These are phyloP conservation scores for Cinchona pubescens DNA, from an alignment of 257 asterid genomes.

Conservation along the genomic window DNA sequence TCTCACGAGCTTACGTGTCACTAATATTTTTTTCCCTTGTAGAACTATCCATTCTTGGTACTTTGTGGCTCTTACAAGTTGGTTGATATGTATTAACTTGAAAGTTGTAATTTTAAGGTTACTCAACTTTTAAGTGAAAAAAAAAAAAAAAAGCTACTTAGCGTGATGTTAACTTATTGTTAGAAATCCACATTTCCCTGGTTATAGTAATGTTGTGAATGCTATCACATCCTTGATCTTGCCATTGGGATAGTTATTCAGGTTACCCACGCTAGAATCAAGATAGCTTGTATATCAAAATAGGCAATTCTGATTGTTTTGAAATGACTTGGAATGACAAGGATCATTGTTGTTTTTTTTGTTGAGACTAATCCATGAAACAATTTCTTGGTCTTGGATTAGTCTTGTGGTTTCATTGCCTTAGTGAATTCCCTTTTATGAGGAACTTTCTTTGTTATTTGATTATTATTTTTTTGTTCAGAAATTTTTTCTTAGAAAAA, in stretches of 20 bases:
- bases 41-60: neutral
- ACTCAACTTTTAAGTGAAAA: neutral
- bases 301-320: neutral
- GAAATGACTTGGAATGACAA: too few relatives aligned
- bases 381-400: too few relatives aligned
- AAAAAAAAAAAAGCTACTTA: too few relatives aligned
- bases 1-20: neutral
- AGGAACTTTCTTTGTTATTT: too few relatives aligned
- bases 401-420: too few relatives aligned
- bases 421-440: too few relatives aligned
- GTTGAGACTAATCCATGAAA: too few relatives aligned
- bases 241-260: neutral
- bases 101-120: neutral
- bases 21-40: neutral
- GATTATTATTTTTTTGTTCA: too few relatives aligned
- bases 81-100: neutral
- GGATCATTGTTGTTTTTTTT: too few relatives aligned
- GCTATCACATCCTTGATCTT: neutral
- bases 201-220: neutral
- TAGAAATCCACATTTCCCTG: too few relatives aligned
- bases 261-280: neutral
- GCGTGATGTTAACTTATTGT: neutral
- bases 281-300: neutral
- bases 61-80: neutral
- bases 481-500: too few relatives aligned